Evolutionary conservation across 495 filamentous ascomycete genomes (phyloP).

Genomic region (Cairneyella variabilis): DNA sequence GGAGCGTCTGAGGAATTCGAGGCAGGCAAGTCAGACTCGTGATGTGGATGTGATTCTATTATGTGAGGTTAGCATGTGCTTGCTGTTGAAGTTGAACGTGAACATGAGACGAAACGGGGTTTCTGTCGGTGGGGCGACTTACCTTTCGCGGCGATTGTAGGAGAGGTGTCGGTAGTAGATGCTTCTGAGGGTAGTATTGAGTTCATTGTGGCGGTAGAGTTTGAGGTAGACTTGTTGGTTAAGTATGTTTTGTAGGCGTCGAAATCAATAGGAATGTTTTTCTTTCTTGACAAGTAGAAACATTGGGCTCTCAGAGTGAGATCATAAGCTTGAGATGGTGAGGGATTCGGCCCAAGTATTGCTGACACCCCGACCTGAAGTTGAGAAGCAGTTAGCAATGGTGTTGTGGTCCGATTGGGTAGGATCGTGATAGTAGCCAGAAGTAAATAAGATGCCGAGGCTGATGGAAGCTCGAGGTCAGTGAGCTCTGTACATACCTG

Average conservation of each 20-base stretch:
- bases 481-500: constrained; percentile 32
- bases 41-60: too few species aligned
- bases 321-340: constrained; percentile 37
- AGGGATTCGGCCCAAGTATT: constrained; percentile 39
- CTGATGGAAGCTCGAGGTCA: constrained; percentile 3
- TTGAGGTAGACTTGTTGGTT: not conserved
- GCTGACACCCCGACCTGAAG: constrained; percentile 28
- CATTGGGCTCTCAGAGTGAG: constrained; percentile 42
- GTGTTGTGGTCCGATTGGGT: not conserved
- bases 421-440: not conserved
- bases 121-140: not conserved
- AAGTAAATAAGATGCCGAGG: constrained; percentile 10
- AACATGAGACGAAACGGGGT: not conserved
- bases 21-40: too few species aligned
- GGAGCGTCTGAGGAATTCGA: too few species aligned
- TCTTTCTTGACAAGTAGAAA: constrained; percentile 39
- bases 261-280: constrained; percentile 22
- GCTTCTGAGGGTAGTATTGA: not conserved
- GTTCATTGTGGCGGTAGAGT: not conserved
- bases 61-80: too few species aligned
- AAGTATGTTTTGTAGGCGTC: constrained; percentile 26
- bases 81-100: too few species aligned
- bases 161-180: not conserved
- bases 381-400: not conserved
- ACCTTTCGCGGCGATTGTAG: not conserved